Base-by-base conservation (phyloP, 2,329 filamentous ascomycete species). In the Fusarium sp. region DNA sequence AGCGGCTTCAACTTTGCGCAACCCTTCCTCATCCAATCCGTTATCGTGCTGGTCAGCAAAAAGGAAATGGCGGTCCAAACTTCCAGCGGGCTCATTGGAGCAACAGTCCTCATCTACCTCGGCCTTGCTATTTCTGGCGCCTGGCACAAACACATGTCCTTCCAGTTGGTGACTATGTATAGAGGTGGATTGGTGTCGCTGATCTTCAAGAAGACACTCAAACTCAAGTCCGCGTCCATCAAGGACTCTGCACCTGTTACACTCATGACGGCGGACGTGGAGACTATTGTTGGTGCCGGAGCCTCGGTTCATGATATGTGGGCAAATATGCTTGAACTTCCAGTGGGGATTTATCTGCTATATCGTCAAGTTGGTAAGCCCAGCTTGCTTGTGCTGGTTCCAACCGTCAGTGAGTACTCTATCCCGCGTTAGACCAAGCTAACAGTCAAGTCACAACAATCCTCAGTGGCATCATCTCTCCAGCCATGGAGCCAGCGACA, bases 171-270 rank as follows among this genome's bases (percentile, higher is more conserved):
- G 32, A 80, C 82, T 14, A 81, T 82, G 78, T 77, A 80, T 38
- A 80, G 83, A 28, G 83, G 79, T 3, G 80, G 78, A 3, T 63
- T 85, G 4, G 75, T 82, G 8, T 84, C 86, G 0, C 79, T 89
- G 72, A 84, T 90, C 5, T 90, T 87, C 73, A 82, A 83, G 24
- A 86, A 87, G 72, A 86, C 85, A 0, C 65, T 85, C 2, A 72
- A 76, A 2, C 68, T 85, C 22, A 78, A 78, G 17, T 75, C 78
- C 1, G 70, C 76, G 1, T 70, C 77, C 3, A 75, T 81, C 30
- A 81, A 83, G 22, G 83, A 84, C 28, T 79, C 80, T 2, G 81
- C 81, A 2, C 80, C 85, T 3, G 73, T 85, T 9, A 87, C 85
- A 2, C 78, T 87, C 13, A 87, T 87, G 84, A 84, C 82, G 22